Conservation (phyloP, 306 rosid species). For the Dalbergia oliveri region DNA sequence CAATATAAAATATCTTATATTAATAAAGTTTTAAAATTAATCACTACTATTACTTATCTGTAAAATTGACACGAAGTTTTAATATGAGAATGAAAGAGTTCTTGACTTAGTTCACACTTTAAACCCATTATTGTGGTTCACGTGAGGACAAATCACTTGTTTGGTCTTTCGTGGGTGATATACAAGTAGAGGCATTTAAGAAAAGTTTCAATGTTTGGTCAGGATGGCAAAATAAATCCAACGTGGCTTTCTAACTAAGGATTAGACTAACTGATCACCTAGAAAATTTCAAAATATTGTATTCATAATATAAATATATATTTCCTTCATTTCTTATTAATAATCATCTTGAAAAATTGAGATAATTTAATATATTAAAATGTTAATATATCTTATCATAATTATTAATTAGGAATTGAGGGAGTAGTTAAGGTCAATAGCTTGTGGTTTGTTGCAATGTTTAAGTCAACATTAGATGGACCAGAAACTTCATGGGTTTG, state of each 20-base stretch:
- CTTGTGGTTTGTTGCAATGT: neutral
- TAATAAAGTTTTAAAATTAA: no score
- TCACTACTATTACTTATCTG: neutral
- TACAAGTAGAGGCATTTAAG: neutral
- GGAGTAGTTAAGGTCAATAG: neutral
- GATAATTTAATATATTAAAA: no score
- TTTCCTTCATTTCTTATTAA: no score
- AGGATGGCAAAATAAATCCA: neutral
- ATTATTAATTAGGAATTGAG: no score
- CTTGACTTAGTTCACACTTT: neutral
- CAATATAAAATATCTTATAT: no score
- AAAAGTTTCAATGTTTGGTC: neutral
- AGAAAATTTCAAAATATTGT: neutral
- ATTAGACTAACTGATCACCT: neutral
- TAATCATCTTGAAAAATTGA: no score
- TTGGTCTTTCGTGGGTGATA: neutral
- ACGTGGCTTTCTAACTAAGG: neutral
- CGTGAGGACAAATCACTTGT: neutral
- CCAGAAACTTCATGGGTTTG: neutral
- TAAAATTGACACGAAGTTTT: no score
- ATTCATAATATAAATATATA: neutral
- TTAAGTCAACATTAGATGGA: neutral
- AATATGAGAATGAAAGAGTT: neutral
- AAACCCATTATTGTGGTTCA: neutral
- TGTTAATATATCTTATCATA: no score